These are phyloP conservation scores for Xylaria digitata DNA, from an alignment of 2,329 filamentous ascomycete genomes.

Conservation along the genomic window DNA sequence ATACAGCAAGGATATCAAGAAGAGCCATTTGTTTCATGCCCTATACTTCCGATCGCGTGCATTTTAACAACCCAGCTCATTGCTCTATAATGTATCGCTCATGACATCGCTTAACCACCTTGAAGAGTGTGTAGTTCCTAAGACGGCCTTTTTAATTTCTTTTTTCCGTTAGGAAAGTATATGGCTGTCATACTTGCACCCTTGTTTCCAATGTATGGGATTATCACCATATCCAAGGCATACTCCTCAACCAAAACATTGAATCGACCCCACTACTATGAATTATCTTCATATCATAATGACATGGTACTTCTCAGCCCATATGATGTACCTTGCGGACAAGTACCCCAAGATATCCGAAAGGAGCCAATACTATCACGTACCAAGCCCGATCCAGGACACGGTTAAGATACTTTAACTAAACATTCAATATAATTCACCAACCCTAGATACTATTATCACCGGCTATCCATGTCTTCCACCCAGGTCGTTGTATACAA, in stretches of 20 bases:
- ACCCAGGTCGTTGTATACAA: too few species aligned
- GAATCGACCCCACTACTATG: too few species aligned
- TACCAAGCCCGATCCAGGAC: background rate
- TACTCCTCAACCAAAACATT: background rate
- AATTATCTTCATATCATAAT: background rate
- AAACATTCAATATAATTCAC: background rate
- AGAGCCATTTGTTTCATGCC: slow-evolving; percentile 19
- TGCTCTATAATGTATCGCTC: too few species aligned
- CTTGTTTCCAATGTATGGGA: background rate
- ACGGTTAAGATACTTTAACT: background rate
- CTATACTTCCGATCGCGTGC: background rate
- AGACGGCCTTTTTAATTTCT: background rate
- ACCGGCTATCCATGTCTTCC: too few species aligned
- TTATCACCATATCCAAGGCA: background rate
- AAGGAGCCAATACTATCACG: background rate
- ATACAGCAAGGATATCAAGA: slow-evolving; percentile 26
- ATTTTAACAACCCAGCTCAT: background rate
- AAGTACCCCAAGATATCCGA: background rate
- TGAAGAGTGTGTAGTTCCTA: too few species aligned
- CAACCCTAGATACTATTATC: background rate
- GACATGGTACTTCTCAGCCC: too few species aligned
- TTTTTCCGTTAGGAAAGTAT: background rate
- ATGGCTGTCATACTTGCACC: background rate
- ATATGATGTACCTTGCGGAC: too few species aligned
- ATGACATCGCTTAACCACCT: background rate